Conservation (phyloP, 148 eudicot genomes). For the Rhododendron mucronatum region DNA sequence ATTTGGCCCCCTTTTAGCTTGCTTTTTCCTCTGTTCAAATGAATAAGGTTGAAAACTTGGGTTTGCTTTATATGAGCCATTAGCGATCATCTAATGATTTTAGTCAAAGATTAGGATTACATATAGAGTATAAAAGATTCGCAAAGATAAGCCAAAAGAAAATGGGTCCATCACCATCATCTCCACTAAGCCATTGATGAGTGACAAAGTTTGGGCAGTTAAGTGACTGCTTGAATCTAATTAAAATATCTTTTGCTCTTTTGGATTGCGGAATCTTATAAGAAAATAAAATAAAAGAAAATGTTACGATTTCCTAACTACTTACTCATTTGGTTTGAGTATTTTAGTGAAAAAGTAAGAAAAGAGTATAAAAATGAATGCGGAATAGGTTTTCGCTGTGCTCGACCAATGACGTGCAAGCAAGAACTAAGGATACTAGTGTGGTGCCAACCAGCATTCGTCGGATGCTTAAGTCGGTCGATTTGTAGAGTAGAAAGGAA, state of each 20-base stretch:
- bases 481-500: too few relatives aligned
- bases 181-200: neutral
- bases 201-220: neutral
- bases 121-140: neutral
- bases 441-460: too few relatives aligned
- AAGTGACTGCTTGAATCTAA: neutral
- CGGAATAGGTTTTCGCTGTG: too few relatives aligned
- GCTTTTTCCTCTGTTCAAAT: neutral
- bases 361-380: too few relatives aligned
- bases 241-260: neutral
- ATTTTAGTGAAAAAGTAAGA: neutral
- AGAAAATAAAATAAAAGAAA: too few relatives aligned
- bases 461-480: too few relatives aligned
- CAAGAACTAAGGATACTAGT: too few relatives aligned
- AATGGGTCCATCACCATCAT: neutral
- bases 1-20: neutral
- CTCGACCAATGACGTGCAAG: too few relatives aligned
- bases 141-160: neutral
- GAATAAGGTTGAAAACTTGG: neutral
- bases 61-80: neutral
- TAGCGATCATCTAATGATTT: neutral
- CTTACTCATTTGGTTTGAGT: neutral
- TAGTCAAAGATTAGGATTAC: neutral
- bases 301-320: neutral
- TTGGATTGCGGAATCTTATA: neutral